Conservation (phyloP, 495 filamentous ascomycete genomes). For the Friedmanniomyces endolithicus region DNA sequence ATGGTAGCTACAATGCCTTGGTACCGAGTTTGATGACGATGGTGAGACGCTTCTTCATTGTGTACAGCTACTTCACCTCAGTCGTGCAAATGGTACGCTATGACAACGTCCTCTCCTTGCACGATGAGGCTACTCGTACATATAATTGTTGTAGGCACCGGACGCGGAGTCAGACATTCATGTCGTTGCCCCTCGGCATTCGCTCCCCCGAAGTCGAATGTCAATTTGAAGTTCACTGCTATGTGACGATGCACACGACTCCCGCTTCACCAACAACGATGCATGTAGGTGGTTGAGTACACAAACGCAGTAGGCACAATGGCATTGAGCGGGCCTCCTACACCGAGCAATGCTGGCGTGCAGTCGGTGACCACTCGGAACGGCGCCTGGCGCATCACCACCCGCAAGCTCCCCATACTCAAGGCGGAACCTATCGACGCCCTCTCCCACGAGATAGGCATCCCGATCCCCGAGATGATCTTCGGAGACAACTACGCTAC, state of each 20-base stretch:
- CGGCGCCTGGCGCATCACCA: constrained; percentile 39
- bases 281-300: too few relatives aligned
- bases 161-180: too few relatives aligned
- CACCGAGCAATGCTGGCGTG: background rate
- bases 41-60: constrained; percentile 49
- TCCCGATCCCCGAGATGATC: constrained; percentile 94
- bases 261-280: too few relatives aligned
- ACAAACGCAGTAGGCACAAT: background rate
- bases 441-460: constrained; percentile 63
- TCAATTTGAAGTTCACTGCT: too few relatives aligned
- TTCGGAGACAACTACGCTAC: constrained; percentile 84
- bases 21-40: constrained; percentile 91
- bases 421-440: constrained; percentile 82
- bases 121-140: too few relatives aligned
- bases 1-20: constrained; percentile 8
- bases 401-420: constrained; percentile 80
- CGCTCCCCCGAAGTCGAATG: too few relatives aligned
- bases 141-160: too few relatives aligned
- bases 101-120: background rate
- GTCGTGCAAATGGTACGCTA: background rate
- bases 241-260: too few relatives aligned
- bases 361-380: constrained; percentile 37
- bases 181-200: too few relatives aligned
- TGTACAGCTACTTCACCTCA: constrained; percentile 10
- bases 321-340: background rate